phyloP scores from a whole-genome alignment of 495 filamentous ascomycete species.

The Trichocladium antarcticum region DNA sequence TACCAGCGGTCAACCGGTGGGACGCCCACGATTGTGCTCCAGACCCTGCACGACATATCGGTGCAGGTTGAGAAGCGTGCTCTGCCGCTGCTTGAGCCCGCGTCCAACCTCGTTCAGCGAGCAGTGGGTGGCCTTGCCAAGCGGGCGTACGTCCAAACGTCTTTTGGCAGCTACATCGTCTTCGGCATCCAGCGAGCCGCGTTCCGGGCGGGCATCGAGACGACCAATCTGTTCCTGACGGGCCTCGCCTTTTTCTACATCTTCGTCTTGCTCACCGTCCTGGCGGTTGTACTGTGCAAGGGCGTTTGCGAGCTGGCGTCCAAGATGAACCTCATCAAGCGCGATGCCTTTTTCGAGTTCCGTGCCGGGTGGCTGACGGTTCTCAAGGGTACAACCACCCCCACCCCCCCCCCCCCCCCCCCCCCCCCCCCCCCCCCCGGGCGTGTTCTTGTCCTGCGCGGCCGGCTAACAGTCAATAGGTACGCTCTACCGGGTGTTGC shows the following conservation, averaged over 20 bases:
- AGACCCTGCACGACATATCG: constrained; percentile 60
- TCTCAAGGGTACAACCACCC: constrained; percentile 27
- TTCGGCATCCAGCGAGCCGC: constrained; percentile 83
- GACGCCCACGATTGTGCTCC: constrained; percentile 68
- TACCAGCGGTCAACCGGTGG: constrained; percentile 93
- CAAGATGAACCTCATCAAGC: constrained; percentile 64
- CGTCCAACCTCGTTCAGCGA: constrained; percentile 35
- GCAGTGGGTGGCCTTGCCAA: constrained; percentile 36
- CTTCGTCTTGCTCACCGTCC: constrained; percentile 59
- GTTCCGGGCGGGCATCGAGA: constrained; percentile 74
- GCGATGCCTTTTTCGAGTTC: constrained; percentile 87
- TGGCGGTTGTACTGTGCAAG: constrained; percentile 72
- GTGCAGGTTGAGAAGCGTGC: constrained; percentile 74
- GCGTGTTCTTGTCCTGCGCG: neutral
- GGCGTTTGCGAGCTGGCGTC: constrained; percentile 58
- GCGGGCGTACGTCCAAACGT: constrained; percentile 38
- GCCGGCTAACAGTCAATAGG: constrained; percentile 38
- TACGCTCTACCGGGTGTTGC: constrained; percentile 79
- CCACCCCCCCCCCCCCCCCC: no score
- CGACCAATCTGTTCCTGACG: constrained; percentile 89
- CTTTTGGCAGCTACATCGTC: constrained; percentile 51
- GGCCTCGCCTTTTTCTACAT: constrained; percentile 82
- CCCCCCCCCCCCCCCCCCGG: no score
- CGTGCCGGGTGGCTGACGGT: constrained; percentile 63
- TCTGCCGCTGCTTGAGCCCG: constrained; percentile 22